Conservation (phyloP, 2,329 filamentous ascomycete species). For the Fusarium buxicola region DNA sequence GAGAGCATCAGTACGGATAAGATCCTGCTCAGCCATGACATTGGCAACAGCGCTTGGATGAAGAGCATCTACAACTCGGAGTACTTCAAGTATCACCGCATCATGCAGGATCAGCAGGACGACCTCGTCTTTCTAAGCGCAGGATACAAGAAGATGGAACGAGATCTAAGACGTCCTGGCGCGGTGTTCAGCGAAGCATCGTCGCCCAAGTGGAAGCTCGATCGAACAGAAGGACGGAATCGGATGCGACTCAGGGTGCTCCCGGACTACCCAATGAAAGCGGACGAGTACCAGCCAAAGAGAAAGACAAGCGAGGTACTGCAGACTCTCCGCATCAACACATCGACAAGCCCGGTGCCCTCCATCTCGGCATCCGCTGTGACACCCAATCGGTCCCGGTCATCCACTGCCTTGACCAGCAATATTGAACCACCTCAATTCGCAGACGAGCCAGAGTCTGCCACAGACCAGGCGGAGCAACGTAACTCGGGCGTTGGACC, state of each 20-base stretch:
- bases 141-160: constrained; percentile 81
- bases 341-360: constrained; percentile 38
- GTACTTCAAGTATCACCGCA: constrained; percentile 88
- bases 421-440: constrained; percentile 33
- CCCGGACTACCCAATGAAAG: constrained; percentile 76
- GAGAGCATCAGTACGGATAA: constrained; percentile 77
- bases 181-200: constrained; percentile 79
- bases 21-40: constrained; percentile 82
- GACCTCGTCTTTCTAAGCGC: constrained; percentile 82
- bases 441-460: constrained; percentile 41
- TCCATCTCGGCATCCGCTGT: constrained; percentile 32
- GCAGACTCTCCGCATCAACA: constrained; percentile 51
- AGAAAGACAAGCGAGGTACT: constrained; percentile 67
- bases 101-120: constrained; percentile 93
- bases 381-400: constrained; percentile 31
- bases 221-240: constrained; percentile 94
- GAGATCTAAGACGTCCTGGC: constrained; percentile 81
- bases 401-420: constrained; percentile 38
- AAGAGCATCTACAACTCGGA: constrained; percentile 95
- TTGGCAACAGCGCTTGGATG: constrained; percentile 90
- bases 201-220: constrained; percentile 85
- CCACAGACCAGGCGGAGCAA: constrained; percentile 31
- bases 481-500: constrained; percentile 50
- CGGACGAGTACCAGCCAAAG: constrained; percentile 87
- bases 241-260: constrained; percentile 91